Percentiles rank a stretch among this genome's conserved stretches.
Conservation (phyloP, 2,329 filamentous ascomycete species). For the Xylaria sp. region DNA sequence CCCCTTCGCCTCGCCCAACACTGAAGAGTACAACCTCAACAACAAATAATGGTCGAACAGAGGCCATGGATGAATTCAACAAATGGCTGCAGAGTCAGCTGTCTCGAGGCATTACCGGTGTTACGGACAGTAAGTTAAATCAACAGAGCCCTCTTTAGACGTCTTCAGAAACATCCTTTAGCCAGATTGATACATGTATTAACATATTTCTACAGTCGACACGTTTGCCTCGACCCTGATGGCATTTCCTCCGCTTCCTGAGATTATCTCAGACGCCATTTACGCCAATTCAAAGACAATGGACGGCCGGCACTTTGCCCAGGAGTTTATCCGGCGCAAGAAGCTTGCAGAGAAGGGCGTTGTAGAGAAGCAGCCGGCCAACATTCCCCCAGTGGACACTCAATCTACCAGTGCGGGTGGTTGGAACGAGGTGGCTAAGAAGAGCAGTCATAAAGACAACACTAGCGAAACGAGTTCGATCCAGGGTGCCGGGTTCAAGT, state of each 20-base stretch:
- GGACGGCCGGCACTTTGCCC: constrained; percentile 91
- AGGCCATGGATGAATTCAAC: constrained; percentile 88
- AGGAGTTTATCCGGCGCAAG: constrained; percentile 93
- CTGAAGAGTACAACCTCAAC: constrained; percentile 62
- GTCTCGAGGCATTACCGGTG: constrained; percentile 72
- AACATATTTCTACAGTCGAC: constrained; percentile 67
- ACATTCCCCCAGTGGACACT: constrained; percentile 57
- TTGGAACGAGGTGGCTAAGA: constrained; percentile 98
- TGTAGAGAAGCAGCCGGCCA: constrained; percentile 76
- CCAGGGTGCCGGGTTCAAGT: constrained; percentile 80
- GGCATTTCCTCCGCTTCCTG: constrained; percentile 78
- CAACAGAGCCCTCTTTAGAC: background rate
- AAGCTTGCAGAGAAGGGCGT: constrained; percentile 94
- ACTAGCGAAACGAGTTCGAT: constrained; percentile 56
- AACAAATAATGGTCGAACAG: constrained; percentile 56
- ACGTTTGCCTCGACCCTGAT: constrained; percentile 82
- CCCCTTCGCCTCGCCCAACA: constrained; percentile 61
- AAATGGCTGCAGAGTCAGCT: constrained; percentile 91
- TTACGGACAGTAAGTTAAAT: constrained; percentile 62
- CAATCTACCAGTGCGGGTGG: constrained; percentile 66
- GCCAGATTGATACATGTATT: constrained; percentile 7
- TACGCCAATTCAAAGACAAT: constrained; percentile 89
- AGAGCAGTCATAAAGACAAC: constrained; percentile 70
- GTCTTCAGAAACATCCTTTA: too few relatives aligned
- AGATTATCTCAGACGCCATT: constrained; percentile 89